These are phyloP conservation scores for Penicillium expansum DNA, from an alignment of 2,329 filamentous ascomycete genomes.

Conservation along the genomic window DNA sequence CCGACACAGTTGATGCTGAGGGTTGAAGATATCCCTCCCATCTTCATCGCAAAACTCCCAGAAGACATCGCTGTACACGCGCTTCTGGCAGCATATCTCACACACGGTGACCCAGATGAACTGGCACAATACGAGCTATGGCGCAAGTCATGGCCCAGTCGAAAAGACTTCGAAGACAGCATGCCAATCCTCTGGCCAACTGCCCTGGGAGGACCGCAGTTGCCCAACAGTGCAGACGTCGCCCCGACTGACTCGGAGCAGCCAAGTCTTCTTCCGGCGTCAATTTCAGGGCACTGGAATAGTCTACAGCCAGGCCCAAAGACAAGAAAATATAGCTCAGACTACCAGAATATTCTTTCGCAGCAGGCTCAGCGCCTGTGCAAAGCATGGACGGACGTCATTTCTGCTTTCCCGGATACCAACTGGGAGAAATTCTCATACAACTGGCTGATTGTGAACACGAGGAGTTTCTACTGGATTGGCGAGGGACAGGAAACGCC, in stretches of 20 bases:
- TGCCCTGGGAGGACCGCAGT: slow-evolving; percentile 36
- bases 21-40: slow-evolving; percentile 56
- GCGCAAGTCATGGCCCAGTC: slow-evolving; percentile 65
- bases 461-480: slow-evolving; percentile 59
- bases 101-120: slow-evolving; percentile 49
- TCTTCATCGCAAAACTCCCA: slow-evolving; percentile 53
- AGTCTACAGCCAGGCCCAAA: slow-evolving; percentile 21
- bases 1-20: slow-evolving; percentile 64
- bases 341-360: slow-evolving; percentile 36
- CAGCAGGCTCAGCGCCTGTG: slow-evolving; percentile 56
- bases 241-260: not conserved
- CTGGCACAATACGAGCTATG: slow-evolving; percentile 54
- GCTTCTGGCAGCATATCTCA: slow-evolving; percentile 67
- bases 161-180: slow-evolving; percentile 56
- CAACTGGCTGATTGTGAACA: slow-evolving; percentile 61
- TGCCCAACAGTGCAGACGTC: slow-evolving; percentile 29
- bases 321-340: slow-evolving; percentile 31
- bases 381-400: slow-evolving; percentile 50
- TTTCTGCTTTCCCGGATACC: slow-evolving; percentile 43
- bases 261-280: slow-evolving; percentile 33
- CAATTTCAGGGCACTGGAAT: slow-evolving; percentile 40
- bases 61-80: slow-evolving; percentile 64
- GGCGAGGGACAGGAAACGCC: slow-evolving; percentile 39
- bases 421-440: slow-evolving; percentile 50
- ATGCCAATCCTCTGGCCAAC: slow-evolving; percentile 58